Conservation (phyloP, 345 rosid species). For the Citrus unshiu region DNA sequence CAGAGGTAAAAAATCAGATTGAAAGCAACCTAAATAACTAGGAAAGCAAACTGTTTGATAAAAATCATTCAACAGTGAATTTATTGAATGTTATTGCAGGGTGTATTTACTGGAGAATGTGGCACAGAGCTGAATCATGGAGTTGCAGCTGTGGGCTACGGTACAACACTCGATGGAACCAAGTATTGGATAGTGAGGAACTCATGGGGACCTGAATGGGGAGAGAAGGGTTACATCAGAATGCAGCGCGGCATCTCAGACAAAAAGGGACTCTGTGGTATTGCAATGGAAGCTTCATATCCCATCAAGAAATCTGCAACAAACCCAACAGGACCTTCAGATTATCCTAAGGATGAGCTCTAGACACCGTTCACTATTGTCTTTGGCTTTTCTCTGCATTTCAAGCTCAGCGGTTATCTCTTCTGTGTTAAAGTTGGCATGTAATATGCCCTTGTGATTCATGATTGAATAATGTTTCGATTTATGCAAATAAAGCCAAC, state of each 20-base stretch:
- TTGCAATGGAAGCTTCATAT: slow-evolving; percentile 74
- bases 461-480: neutral
- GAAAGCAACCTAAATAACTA: neutral
- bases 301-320: slow-evolving; percentile 52
- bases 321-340: slow-evolving; percentile 33
- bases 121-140: slow-evolving; percentile 69
- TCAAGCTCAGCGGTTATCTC: neutral
- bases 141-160: slow-evolving; percentile 66
- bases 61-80: neutral
- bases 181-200: slow-evolving; percentile 76
- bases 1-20: slow-evolving; percentile 41
- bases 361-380: slow-evolving; percentile 15
- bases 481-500: neutral
- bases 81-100: slow-evolving; percentile 32
- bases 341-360: slow-evolving; percentile 59
- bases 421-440: neutral
- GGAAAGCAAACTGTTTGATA: neutral
- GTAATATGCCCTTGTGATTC: neutral
- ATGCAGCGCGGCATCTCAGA: slow-evolving; percentile 45
- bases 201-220: slow-evolving; percentile 83
- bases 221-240: slow-evolving; percentile 67
- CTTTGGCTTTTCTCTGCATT: neutral
- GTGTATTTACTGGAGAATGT: slow-evolving; percentile 59
- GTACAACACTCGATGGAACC: slow-evolving; percentile 62
- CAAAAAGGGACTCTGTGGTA: slow-evolving; percentile 57